Conservation (phyloP, 176 grass and related monocot species). For the Aegilops umbellulata region DNA sequence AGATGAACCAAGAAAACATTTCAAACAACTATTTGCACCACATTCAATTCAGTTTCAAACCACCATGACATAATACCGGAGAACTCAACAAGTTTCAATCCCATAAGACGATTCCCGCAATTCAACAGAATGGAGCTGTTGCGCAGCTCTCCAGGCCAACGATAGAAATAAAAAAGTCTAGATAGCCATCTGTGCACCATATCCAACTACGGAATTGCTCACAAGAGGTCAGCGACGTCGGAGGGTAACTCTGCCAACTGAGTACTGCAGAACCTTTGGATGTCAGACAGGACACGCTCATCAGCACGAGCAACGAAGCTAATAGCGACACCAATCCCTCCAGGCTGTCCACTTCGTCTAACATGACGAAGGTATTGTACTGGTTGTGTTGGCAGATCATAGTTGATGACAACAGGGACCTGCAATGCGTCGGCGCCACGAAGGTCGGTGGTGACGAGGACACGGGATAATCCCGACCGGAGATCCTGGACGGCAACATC, state of each 20-base stretch:
- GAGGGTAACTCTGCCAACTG: slow-evolving; percentile 18
- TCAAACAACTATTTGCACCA: neutral
- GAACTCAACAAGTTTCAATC: neutral
- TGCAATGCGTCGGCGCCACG: slow-evolving; percentile 32
- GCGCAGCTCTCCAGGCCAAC: neutral
- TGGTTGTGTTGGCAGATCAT: slow-evolving; percentile 50
- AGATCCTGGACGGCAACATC: slow-evolving; percentile 53
- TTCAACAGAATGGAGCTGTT: neutral
- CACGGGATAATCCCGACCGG: slow-evolving; percentile 39
- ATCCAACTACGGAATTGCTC: neutral
- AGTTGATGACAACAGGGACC: slow-evolving; percentile 52
- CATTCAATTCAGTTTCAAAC: neutral
- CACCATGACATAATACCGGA: neutral
- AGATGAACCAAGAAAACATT: neutral
- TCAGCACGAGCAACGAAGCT: slow-evolving; percentile 2
- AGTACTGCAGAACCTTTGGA: slow-evolving; percentile 6
- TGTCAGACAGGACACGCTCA: neutral
- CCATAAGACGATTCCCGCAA: neutral
- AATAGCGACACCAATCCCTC: neutral
- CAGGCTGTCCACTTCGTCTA: neutral
- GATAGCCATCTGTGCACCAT: neutral
- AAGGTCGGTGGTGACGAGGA: slow-evolving; percentile 52
- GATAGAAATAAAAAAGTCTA: neutral
- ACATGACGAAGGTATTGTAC: neutral
- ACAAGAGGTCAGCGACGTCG: neutral